Evolutionary conservation across 345 rosid species (phyloP), one percentile per base, ranked within the genome.

Genomic region (Euclidium syriacum): DNA sequence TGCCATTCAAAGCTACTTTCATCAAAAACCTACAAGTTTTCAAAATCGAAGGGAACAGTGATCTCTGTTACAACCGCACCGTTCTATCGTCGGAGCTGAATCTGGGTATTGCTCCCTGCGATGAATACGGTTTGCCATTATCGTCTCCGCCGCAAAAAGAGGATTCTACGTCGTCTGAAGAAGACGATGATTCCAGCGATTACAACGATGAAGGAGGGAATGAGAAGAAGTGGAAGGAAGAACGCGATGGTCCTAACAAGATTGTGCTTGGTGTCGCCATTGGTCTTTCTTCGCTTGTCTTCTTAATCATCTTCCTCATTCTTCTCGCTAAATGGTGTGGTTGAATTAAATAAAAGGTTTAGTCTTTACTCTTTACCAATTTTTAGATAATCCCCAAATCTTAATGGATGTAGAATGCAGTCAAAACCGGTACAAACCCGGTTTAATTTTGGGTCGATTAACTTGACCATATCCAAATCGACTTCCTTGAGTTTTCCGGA

Each of bases 61-160:
- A 81, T 72, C 65, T 91, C 62, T 91, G 96, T 62, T 86, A 83
- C 54, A 91, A 88, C 60, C 84, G 75, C 35, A 65, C 96, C 3
- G 66, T 73, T 44, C 25, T 83, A 47, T 79, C 96, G 0, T 76
- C 87, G 26, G 82, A 80, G 64, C 14, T 87, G 81, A 87, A 84
- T 73, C 78, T 87, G 33, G 94, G 98, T 63, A 76, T 91, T 50
- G 80, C 91, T 51, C 80, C 77, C 2, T 91, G 95, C 19, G 96
- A 91, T 68, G 85, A 81, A 69, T 81, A 85, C 52, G 98, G 98
- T n/a, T 57, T 83, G 49, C 90, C 95, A 7, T 20, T 83, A 75
- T 82, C 90, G 3, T 83, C 90, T 1, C 85, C 92, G 22, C 78
- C 92, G 7, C 64, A 82, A 0, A 85, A 80, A 58, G 81, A 70